Evolutionary conservation across 139 green algal genomes (phyloP).

Genomic region (Chlamydomonas applanata): DNA sequence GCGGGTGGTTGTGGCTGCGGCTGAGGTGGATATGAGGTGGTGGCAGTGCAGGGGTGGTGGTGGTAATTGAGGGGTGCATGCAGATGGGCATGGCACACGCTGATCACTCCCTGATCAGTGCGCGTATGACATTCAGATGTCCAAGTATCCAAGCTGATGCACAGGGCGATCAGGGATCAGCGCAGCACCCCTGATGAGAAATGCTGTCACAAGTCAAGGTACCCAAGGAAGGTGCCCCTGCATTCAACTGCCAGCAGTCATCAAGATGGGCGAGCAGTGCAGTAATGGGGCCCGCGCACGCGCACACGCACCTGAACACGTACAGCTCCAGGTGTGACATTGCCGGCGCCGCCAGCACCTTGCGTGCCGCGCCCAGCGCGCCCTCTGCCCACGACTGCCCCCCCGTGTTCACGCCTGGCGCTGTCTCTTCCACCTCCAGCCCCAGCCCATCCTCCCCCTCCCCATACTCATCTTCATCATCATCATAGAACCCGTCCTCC

Average conservation of each 20-base stretch:
- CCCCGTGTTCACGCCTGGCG: conserved; percentile 20
- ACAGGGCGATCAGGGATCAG: neutral
- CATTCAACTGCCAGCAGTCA: too few species aligned
- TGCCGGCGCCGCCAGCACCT: conserved; percentile 18
- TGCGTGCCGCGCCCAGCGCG: conserved; percentile 13
- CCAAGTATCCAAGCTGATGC: neutral
- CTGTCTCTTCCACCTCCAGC: conserved; percentile 28
- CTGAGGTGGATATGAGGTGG: too few species aligned
- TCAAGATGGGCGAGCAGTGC: neutral
- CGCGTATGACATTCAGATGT: too few species aligned
- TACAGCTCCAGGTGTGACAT: conserved; percentile 36
- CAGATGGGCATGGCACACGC: too few species aligned
- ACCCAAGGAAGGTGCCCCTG: too few species aligned
- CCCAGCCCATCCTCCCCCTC: conserved; percentile 18
- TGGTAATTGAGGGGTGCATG: conserved; percentile 10
- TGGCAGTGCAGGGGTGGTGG: too few species aligned
- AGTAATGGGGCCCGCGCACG: conserved; percentile 14
- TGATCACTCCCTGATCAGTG: too few species aligned
- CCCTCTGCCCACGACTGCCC: conserved; percentile 24
- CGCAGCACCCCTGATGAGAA: neutral
- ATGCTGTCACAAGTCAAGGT: too few species aligned
- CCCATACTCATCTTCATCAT: conserved; percentile 12
- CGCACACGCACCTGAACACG: conserved; percentile 32
- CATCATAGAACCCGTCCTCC: conserved; percentile 17
- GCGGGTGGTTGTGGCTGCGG: too few species aligned